phyloP scores from a whole-genome alignment of 305 asterid species.

The Fraxinus baroniana region DNA sequence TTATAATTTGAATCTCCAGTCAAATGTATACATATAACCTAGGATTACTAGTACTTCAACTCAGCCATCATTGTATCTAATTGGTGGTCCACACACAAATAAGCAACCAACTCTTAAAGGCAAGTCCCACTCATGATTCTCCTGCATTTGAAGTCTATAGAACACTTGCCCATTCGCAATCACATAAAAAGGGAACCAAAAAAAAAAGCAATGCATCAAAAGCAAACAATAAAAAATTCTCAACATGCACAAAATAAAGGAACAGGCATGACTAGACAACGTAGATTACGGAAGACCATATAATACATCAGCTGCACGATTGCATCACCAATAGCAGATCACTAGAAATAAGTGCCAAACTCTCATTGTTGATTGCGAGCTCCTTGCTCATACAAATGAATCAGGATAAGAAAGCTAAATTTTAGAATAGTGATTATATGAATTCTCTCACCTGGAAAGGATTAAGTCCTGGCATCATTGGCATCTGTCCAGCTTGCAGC shows the following conservation, averaged over 20 bases:
- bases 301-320: neutral
- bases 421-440: neutral
- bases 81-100: neutral
- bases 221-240: neutral
- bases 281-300: neutral
- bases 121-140: neutral
- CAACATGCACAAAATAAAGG: neutral
- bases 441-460: constrained; percentile 69
- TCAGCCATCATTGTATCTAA: neutral
- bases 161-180: neutral
- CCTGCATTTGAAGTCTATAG: neutral
- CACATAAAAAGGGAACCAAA: neutral
- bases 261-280: neutral
- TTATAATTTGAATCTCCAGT: neutral
- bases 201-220: neutral
- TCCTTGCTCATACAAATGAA: neutral
- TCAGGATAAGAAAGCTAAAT: neutral
- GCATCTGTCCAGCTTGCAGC: constrained; percentile 80
- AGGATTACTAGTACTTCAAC: neutral
- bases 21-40: neutral
- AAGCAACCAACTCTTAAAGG: neutral
- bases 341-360: neutral
- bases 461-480: constrained; percentile 85
- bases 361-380: neutral
- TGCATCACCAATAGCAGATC: neutral